Conservation (phyloP, 2,329 filamentous ascomycete species). For the Bipolaris sorokiniana region DNA sequence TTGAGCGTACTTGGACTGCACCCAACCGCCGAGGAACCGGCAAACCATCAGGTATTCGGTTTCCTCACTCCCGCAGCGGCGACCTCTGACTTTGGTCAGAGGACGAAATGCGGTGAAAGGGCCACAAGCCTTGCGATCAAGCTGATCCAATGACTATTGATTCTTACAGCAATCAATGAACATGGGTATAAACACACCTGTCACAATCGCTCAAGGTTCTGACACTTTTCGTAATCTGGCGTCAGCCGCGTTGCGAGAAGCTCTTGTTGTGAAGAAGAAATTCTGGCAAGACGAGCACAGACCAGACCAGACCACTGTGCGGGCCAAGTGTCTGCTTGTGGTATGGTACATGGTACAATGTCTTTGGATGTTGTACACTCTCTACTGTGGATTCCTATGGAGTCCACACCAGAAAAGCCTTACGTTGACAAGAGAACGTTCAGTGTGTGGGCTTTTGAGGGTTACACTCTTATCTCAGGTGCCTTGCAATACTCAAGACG, state of each 20-base stretch:
- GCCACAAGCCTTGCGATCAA: not conserved
- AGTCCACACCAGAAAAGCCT: not conserved
- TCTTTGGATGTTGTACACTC: slow-evolving; percentile 4
- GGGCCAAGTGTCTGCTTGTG: not conserved
- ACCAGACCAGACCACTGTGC: slow-evolving; percentile 25
- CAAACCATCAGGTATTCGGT: not conserved
- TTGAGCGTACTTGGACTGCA: slow-evolving; percentile 21
- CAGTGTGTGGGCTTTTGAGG: slow-evolving; percentile 18
- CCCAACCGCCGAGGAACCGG: slow-evolving; percentile 14
- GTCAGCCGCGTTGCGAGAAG: not conserved
- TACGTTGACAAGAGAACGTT: slow-evolving; percentile 7
- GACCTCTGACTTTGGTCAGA: not conserved
- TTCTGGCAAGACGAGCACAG: slow-evolving; percentile 8
- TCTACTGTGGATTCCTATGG: not conserved
- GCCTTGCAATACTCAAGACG: slow-evolving; percentile 10
- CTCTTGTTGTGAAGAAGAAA: not conserved
- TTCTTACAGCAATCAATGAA: not conserved
- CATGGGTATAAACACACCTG: not conserved
- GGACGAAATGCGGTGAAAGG: not conserved
- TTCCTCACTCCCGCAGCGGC: not conserved
- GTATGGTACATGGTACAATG: slow-evolving; percentile 9
- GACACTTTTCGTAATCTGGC: not conserved
- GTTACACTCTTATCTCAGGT: slow-evolving; percentile 9
- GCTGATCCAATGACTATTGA: not conserved
- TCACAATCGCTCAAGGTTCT: not conserved